Conservation (phyloP, 2,329 filamentous ascomycete genomes). For the Clonostachys rhizophaga region DNA sequence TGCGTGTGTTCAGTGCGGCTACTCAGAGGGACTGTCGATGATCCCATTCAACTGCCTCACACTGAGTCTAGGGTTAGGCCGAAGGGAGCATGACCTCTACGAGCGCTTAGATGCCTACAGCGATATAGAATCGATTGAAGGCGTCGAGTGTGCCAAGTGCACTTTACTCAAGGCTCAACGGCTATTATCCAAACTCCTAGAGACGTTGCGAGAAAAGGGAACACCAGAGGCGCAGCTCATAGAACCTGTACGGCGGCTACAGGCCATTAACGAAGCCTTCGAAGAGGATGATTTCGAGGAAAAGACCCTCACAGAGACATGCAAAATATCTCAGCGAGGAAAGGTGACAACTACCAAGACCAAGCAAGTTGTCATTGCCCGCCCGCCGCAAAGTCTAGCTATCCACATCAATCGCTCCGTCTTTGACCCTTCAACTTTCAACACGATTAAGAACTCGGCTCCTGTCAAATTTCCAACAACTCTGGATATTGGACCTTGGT, state of each 20-base stretch:
- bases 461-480: conserved; percentile 69
- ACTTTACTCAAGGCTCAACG: conserved; percentile 61
- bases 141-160: conserved; percentile 88
- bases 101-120: conserved; percentile 84
- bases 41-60: conserved; percentile 94
- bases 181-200: conserved; percentile 41
- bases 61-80: conserved; percentile 66
- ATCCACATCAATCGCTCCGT: conserved; percentile 90
- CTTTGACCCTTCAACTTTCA: conserved; percentile 78
- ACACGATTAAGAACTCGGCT: conserved; percentile 79
- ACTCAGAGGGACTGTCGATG: conserved; percentile 82
- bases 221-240: conserved; percentile 44
- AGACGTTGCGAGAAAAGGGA: conserved; percentile 25
- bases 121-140: conserved; percentile 77
- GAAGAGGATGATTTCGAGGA: conserved; percentile 78
- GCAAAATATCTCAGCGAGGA: conserved; percentile 61
- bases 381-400: conserved; percentile 74
- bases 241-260: conserved; percentile 50
- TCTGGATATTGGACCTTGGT: conserved; percentile 82
- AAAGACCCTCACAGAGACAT: conserved; percentile 56
- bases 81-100: conserved; percentile 62
- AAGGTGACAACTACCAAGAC: conserved; percentile 79
- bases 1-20: conserved; percentile 79
- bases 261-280: conserved; percentile 64
- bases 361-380: conserved; percentile 80